Conservation (phyloP, 805 yeast species). For the Wickerhamiella sergipiensis region DNA sequence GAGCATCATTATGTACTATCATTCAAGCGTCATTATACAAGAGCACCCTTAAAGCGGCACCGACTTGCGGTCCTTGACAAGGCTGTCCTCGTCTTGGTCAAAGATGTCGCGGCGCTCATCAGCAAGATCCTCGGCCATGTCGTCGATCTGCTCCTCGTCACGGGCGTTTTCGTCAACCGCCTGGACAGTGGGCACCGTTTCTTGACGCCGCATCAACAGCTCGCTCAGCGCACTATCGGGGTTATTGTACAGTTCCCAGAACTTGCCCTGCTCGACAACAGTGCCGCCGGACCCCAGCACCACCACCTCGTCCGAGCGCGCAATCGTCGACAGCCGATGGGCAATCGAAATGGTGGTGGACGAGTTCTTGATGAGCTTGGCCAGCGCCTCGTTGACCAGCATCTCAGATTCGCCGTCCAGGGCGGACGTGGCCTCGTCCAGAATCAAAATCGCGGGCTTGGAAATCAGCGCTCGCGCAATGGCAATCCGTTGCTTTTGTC, state of each 20-base stretch:
- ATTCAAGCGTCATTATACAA: background rate
- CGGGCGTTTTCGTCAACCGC: background rate
- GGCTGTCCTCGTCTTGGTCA: background rate
- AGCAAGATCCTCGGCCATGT: background rate
- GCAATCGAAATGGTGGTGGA: slow-evolving; percentile 75
- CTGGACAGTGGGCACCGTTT: slow-evolving; percentile 4
- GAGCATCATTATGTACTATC: background rate
- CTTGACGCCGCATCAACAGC: slow-evolving; percentile 22
- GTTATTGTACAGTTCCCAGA: slow-evolving; percentile 35
- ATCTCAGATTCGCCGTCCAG: slow-evolving; percentile 80
- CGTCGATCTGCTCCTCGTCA: background rate
- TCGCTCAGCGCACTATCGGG: slow-evolving; percentile 33
- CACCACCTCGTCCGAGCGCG: slow-evolving; percentile 64
- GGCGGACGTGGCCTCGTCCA: slow-evolving; percentile 94
- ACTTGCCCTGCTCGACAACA: slow-evolving; percentile 61
- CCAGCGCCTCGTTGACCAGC: slow-evolving; percentile 62
- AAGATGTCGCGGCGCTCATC: background rate
- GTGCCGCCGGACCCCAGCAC: slow-evolving; percentile 63
- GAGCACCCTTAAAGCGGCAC: background rate
- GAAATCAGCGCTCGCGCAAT: slow-evolving; percentile 75
- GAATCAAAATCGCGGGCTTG: slow-evolving; percentile 63
- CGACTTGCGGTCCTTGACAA: background rate
- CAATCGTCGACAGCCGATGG: slow-evolving; percentile 78
- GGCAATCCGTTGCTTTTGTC: slow-evolving; percentile 88
- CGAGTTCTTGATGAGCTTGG: slow-evolving; percentile 39